Base-by-base conservation (phyloP, 2,329 filamentous ascomycete species). In the Verticillium longisporum region DNA sequence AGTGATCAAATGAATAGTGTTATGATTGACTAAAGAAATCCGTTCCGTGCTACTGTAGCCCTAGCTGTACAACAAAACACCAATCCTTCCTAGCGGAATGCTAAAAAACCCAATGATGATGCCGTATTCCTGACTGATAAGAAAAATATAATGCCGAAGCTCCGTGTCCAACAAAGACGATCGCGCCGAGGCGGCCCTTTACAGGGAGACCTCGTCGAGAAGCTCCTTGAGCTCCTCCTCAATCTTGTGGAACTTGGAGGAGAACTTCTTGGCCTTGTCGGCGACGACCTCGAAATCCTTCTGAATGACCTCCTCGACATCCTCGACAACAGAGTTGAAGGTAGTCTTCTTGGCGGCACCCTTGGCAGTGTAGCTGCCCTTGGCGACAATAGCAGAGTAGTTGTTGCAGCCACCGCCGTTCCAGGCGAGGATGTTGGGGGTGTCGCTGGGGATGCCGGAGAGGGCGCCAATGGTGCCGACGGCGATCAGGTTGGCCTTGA, bases 351-450 rank as follows among this genome's bases (percentile, higher is more conserved):
- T 74, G 65, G 81, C 74, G 67, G 80, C 76, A 60, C 76, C 69
- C 71, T 83, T 78, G 66, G 75, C 81, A 68, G 84, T 83, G 82
- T 93, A 94, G 71, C 85, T 81, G 71, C 91, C 90, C 69, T 86
- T 81, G 69, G 86, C 79, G 66, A 96, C 77, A 71, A 97, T 97
- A 69, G 90, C 82, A 64, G 85, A 84, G 86, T 91, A 97, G 89
- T 99, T 97, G 80, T 84, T 88, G 73, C 86, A 90, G 72, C 95
- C 95, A 80, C 92, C 96, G 74, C 96, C 95, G 86, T 99, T 99
- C 94, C 93, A 99, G 77, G 94, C 94, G 65, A 99, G 92, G 73
- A 97, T 83, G 86, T 99, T 99, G 75, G 88, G 87, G 68, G 96
- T 99, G 75, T 91, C 88, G 58, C 80, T 82, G 66, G 94, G 94